A percentile compares a stretch with the other conserved stretches of the same genome.
Conservation (phyloP, 352 stramenopile species). For the Phytophthora pisi region DNA sequence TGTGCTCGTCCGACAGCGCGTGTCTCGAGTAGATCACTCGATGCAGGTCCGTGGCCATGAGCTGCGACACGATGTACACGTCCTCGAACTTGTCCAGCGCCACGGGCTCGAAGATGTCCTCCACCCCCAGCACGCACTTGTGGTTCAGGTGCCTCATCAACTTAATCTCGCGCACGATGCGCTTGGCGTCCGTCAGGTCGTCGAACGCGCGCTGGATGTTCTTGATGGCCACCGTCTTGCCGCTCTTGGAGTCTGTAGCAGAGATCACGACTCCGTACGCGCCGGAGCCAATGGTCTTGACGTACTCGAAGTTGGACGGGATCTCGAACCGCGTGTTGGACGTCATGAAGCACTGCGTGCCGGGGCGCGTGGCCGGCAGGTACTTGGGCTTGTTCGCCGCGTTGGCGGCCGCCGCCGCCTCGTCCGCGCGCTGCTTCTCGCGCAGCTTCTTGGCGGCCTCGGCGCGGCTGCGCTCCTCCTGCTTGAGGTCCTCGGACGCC, state of each 20-base stretch:
- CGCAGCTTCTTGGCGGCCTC: constrained; percentile 79
- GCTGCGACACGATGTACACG: constrained; percentile 91
- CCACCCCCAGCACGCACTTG: constrained; percentile 89
- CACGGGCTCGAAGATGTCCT: constrained; percentile 76
- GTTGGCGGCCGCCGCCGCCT: constrained; percentile 63
- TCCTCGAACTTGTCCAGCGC: constrained; percentile 81
- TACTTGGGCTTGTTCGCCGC: constrained; percentile 85
- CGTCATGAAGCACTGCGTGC: constrained; percentile 84
- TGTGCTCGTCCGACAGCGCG: constrained; percentile 83
- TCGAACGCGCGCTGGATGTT: constrained; percentile 96
- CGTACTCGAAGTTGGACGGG: constrained; percentile 76
- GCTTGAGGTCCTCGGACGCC: constrained; percentile 67
- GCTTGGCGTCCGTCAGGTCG: constrained; percentile 98
- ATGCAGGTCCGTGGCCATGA: constrained; percentile 92
- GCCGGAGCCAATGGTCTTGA: constrained; percentile 89
- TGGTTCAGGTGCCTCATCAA: constrained; percentile 92
- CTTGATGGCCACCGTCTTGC: constrained; percentile 88
- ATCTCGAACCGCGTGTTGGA: constrained; percentile 89
- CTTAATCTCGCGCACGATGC: constrained; percentile 98
- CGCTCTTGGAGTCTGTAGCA: constrained; percentile 47
- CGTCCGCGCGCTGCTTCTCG: constrained; percentile 76
- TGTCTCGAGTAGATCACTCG: constrained; percentile 91
- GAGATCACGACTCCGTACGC: constrained; percentile 93
- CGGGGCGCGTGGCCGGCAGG: constrained; percentile 66
- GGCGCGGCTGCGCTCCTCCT: constrained; percentile 70